Base-by-base conservation (phyloP, 768 basidiomycete species). In the Suillus paluster region DNA sequence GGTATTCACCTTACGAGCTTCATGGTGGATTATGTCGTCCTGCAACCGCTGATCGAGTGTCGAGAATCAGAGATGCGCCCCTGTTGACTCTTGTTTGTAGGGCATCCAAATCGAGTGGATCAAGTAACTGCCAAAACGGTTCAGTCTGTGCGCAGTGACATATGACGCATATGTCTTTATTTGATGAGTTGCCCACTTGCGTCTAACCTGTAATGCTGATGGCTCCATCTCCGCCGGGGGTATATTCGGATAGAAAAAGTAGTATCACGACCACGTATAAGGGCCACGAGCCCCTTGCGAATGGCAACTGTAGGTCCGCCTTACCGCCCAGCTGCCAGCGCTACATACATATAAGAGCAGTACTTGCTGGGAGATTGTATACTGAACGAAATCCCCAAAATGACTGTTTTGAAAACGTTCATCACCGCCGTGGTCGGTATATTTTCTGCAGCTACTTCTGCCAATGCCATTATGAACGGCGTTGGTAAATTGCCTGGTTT, bases 1-100 rank as follows among this genome's bases (percentile, higher is more conserved):
- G 23, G 36, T 38, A 70, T 66, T 75, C 69, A 91, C 91, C 91
- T 85, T 78, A 93, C 90, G 78, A 93, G 89, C 87, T 93, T 92
- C 91, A 92, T 92, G 70, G 67, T 81, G 71, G 63, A n/a, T 64
- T 68, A 71, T 68, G 55, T 46, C 34, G 57, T 33, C 57, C 33
- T 39, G 19, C 55, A 27, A 17, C 30, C 11, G 48, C 27, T 36
- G 34, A 33, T 49, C 25, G n/a, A 36, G 8, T 34, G 21, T 17
- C 53, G n/a, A 58, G 56, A 39, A 23, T 25, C 36, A 30, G 54
- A 36, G 34, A 39, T 48, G 34, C 8, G 59, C 41, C 53, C 23
- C 55, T 48, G 41, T 58, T 58, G 57, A 48, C 19, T 15, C n/a
- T 58, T 48, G 25, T 58, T 58, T 44, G 57, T 23, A n/a, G 25